Evolutionary conservation across 768 basidiomycete species (phyloP).

Genomic region (Lentinula detonsa): DNA sequence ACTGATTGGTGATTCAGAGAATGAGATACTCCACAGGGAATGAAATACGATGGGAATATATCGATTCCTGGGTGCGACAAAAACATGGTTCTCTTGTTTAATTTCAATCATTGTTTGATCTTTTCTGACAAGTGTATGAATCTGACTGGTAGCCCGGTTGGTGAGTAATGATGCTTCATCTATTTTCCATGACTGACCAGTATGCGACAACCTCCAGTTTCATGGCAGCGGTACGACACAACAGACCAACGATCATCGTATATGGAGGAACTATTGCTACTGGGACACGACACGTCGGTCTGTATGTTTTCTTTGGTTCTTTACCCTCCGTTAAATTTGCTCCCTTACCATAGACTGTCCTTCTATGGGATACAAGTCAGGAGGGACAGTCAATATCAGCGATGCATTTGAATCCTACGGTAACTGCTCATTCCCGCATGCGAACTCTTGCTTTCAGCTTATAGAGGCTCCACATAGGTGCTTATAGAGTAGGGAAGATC

Average conservation of each 20-base stretch:
- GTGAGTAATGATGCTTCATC: not conserved
- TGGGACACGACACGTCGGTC: conserved; percentile 65
- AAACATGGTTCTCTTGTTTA: conserved; percentile 51
- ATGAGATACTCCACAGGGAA: conserved; percentile 43
- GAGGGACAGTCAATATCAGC: conserved; percentile 79
- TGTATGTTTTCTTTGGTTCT: conserved; percentile 22
- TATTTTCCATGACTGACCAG: not conserved
- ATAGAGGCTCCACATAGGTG: conserved; percentile 40
- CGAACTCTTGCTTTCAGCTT: not conserved
- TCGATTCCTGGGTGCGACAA: conserved; percentile 87
- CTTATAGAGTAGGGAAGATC: conserved; percentile 71
- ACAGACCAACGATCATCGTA: conserved; percentile 82
- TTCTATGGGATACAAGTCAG: conserved; percentile 67
- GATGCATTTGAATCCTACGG: conserved; percentile 86
- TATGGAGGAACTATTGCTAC: conserved; percentile 84
- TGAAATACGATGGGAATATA: conserved; percentile 86
- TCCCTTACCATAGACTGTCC: conserved; percentile 53
- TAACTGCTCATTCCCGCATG: conserved; percentile 16
- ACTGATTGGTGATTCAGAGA: not conserved
- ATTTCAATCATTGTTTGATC: not conserved
- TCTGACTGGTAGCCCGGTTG: not conserved
- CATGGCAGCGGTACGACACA: conserved; percentile 82
- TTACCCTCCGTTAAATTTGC: conserved; percentile 24
- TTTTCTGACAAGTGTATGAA: not conserved
- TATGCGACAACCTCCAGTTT: conserved; percentile 58